These are phyloP conservation scores for Hypoxylon sp. DNA, from an alignment of 2,329 filamentous ascomycete species.

Conservation along the genomic window DNA sequence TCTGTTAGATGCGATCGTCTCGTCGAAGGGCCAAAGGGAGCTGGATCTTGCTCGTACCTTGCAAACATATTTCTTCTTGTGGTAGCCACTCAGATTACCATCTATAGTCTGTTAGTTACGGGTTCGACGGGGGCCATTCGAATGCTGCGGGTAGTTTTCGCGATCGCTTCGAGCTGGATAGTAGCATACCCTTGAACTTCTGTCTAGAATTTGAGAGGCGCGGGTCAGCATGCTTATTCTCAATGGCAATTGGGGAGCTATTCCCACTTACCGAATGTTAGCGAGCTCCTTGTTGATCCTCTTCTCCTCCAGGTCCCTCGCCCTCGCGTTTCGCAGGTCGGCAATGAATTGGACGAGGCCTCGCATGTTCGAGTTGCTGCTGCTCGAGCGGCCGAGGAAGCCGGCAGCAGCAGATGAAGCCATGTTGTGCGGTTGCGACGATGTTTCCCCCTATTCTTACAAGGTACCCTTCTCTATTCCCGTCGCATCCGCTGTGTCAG, in stretches of 20 bases:
- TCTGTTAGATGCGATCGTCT: constrained; percentile 37
- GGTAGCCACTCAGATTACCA: constrained; percentile 91
- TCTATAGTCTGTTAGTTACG: constrained; percentile 57
- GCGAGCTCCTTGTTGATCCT: constrained; percentile 99
- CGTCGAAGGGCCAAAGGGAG: constrained; percentile 3
- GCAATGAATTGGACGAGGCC: constrained; percentile 98
- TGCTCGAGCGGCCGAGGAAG: constrained; percentile 72
- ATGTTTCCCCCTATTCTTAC: constrained; percentile 33
- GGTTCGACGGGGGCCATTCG: constrained; percentile 3
- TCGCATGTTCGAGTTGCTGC: constrained; percentile 72
- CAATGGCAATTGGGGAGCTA: constrained; percentile 7
- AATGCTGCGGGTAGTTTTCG: constrained; percentile 8
- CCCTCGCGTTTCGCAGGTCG: constrained; percentile 91
- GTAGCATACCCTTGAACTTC: constrained; percentile 82
- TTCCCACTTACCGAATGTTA: constrained; percentile 77
- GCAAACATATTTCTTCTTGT: constrained; percentile 99
- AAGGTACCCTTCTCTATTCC: constrained; percentile 29
- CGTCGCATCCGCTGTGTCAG: constrained; percentile 33
- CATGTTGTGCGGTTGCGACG: constrained; percentile 52
- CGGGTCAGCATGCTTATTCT: constrained; percentile 24
- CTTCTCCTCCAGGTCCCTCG: constrained; percentile 96
- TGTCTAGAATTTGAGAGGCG: constrained; percentile 60
- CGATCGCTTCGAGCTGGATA: constrained; percentile 10
- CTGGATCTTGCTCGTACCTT: constrained; percentile 64
- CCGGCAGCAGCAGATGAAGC: constrained; percentile 62